Base-by-base conservation (phyloP, 140 eudicot genomes). In the Oenanthe javanica region DNA sequence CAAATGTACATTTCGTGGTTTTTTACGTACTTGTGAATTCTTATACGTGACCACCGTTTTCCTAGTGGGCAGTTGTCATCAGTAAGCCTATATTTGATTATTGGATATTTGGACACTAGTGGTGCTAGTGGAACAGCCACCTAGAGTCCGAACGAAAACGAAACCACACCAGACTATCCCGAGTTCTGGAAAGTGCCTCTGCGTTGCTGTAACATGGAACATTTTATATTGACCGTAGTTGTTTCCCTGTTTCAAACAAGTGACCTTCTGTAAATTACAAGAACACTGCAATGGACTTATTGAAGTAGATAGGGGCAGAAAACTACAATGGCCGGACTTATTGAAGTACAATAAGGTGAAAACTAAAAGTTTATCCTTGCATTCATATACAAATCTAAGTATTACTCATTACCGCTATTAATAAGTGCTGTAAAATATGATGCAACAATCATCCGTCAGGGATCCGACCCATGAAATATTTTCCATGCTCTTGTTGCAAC, bases 141-240 rank as follows among this genome's bases (percentile, higher is more conserved):
- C 67, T 59, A 42, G 67, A 59, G 31, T 6, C 31, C 14, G 4
- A n/a, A 59, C 10, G 31, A 21, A 21, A 21, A 7, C 31, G 67
- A 59, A 59, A 59, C 12, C 7, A 7, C 31, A 23, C 15, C 70
- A 61, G 70, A 61, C 38, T n/a, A 61, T n/a, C 70, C 15, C 0
- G 38, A 61, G 70, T 61, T 61, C 70, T 61, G 70, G 70, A 61
- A 61, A 61, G 70, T 61, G 70, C 40, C 38, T 63, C 40, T 23
- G 38, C 38, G 9, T 9, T n/a, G 70, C 38, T 63, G 70, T 63
- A 63, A 63, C 15, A n/a, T 63, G 4, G 15, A 63, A 63, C 11
- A 10, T 2, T 23, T 25, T 63, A 2, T n/a, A n/a, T 9, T 8
- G 4, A 21, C 16, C 14, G 3, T 63, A 23, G 38, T 63, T 63